A percentile compares a stretch with the other conserved stretches of the same genome.
These are phyloP conservation scores for Lachnellula willkommii DNA, from an alignment of 2,329 filamentous ascomycete species.

Conservation along the genomic window DNA sequence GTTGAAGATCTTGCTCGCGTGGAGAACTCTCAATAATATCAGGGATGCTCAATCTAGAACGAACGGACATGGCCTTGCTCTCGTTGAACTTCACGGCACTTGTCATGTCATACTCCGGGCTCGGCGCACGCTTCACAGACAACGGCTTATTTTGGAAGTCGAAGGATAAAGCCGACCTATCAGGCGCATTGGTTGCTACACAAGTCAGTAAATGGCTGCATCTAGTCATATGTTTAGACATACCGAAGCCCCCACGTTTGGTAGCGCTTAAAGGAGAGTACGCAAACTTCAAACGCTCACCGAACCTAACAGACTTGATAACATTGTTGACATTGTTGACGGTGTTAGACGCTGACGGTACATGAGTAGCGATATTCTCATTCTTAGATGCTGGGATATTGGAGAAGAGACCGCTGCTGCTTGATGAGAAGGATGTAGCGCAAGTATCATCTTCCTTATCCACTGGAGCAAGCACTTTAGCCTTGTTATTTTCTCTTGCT, in stretches of 20 bases:
- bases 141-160: not conserved
- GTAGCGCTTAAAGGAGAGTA: not conserved
- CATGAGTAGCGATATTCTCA: not conserved
- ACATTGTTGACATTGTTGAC: not conserved
- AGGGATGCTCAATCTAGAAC: conserved; percentile 26
- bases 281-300: not conserved
- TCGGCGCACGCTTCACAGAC: not conserved
- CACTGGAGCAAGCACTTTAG: conserved; percentile 10
- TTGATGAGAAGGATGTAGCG: not conserved
- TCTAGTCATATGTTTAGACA: not conserved
- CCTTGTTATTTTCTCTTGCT: conserved; percentile 29
- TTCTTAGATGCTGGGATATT: not conserved
- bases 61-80: conserved; percentile 19
- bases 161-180: not conserved
- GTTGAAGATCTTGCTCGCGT: not conserved
- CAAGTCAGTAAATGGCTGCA: not conserved
- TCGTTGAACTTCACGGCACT: conserved; percentile 25
- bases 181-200: not conserved
- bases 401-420: not conserved
- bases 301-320: not conserved
- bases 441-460: conserved; percentile 3
- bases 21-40: conserved; percentile 27
- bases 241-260: not conserved
- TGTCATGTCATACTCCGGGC: conserved; percentile 28
- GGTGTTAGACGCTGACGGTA: not conserved